A percentile compares a stretch with the other conserved stretches of the same genome.
Conservation (phyloP, 768 basidiomycete species). For the Auricularia cornea region DNA sequence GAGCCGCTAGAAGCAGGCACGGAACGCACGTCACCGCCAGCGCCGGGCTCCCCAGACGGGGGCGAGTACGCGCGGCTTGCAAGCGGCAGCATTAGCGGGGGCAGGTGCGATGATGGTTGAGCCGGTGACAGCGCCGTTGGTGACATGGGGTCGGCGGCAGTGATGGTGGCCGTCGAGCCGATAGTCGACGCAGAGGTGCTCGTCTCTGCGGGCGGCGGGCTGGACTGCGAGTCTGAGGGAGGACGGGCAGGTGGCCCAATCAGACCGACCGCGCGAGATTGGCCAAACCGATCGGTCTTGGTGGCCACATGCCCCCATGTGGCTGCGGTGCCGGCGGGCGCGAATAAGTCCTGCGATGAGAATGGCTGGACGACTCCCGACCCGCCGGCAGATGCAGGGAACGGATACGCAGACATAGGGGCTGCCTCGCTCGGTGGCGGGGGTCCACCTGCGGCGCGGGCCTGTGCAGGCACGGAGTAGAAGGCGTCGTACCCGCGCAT, state of each 20-base stretch:
- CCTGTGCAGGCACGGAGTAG: constrained; percentile 46
- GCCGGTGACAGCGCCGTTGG: background rate
- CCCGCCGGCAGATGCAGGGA: background rate
- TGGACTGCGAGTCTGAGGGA: background rate
- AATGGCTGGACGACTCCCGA: background rate
- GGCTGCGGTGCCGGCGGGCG: background rate
- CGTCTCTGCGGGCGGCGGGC: background rate
- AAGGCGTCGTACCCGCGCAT: constrained; percentile 68
- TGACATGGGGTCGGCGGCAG: background rate
- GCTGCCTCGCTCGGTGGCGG: background rate
- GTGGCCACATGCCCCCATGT: background rate
- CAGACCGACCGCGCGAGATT: background rate
- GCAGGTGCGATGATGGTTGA: background rate
- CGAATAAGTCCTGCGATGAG: background rate
- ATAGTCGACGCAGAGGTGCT: background rate
- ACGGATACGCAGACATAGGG: background rate
- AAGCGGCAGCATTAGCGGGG: background rate
- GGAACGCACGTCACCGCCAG: constrained; percentile 9
- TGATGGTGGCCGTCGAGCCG: background rate
- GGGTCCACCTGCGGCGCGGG: constrained; percentile 21
- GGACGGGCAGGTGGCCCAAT: background rate
- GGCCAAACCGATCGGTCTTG: background rate
- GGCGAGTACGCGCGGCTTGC: background rate
- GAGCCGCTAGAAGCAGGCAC: constrained; percentile 33
- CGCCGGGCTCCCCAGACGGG: background rate